These are phyloP conservation scores for Paxillus rubicundulus DNA, from an alignment of 768 basidiomycete species.

Conservation along the genomic window DNA sequence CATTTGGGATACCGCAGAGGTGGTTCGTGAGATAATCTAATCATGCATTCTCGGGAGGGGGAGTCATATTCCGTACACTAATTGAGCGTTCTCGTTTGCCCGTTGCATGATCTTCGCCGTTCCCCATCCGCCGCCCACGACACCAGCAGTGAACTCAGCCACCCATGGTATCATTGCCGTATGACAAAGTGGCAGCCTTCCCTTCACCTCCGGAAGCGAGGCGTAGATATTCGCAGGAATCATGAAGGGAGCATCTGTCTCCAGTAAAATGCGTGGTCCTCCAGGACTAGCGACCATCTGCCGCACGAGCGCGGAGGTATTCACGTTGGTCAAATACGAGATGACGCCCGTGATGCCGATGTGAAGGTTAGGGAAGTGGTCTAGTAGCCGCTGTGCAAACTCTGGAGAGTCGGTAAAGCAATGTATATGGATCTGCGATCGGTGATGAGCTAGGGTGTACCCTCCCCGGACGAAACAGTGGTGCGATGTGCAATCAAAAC, in stretches of 20 bases:
- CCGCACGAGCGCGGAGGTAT: slow-evolving; percentile 68
- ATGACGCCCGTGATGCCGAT: slow-evolving; percentile 89
- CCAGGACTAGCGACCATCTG: slow-evolving; percentile 39
- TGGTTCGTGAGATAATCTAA: not conserved
- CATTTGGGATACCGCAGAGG: no score
- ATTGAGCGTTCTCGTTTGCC: slow-evolving; percentile 61
- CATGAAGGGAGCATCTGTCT: slow-evolving; percentile 91
- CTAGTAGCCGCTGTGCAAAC: slow-evolving; percentile 67
- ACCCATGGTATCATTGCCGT: slow-evolving; percentile 86
- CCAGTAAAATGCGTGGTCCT: slow-evolving; percentile 57
- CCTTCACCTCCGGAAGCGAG: slow-evolving; percentile 49
- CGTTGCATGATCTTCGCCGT: slow-evolving; percentile 56
- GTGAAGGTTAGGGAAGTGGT: slow-evolving; percentile 76
- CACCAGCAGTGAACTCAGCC: slow-evolving; percentile 64
- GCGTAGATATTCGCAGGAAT: slow-evolving; percentile 70
- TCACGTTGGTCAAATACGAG: slow-evolving; percentile 70
- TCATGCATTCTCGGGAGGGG: not conserved
- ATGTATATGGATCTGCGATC: slow-evolving; percentile 72
- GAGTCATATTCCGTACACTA: slow-evolving; percentile 49
- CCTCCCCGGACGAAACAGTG: not conserved
- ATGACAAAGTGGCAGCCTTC: slow-evolving; percentile 69
- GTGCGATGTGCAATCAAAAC: slow-evolving; percentile 6
- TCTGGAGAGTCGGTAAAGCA: slow-evolving; percentile 84
- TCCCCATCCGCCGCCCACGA: slow-evolving; percentile 45
- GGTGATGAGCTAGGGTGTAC: not conserved